Conservation (phyloP, 2,329 filamentous ascomycete species). For the Sphaerulina populicola region DNA sequence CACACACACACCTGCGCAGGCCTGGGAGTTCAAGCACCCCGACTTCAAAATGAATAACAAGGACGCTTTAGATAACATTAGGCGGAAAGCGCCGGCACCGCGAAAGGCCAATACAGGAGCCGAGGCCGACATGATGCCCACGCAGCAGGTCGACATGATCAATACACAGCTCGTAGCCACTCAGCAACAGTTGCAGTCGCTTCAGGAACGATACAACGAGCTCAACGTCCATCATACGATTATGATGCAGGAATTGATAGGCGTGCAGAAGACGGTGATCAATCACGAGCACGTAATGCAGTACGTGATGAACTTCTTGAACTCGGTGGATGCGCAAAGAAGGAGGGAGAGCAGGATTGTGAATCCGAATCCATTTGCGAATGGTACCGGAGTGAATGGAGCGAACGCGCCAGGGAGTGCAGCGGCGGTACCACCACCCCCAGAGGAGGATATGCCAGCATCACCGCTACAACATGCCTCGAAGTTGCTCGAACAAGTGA, state of each 20-base stretch:
- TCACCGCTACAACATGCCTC: slow-evolving; percentile 61
- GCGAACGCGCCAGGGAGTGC: slow-evolving; percentile 11
- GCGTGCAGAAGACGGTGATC: slow-evolving; percentile 61
- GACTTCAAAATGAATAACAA: slow-evolving; percentile 95
- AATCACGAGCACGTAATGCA: slow-evolving; percentile 65
- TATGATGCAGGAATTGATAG: slow-evolving; percentile 55
- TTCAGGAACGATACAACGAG: slow-evolving; percentile 78
- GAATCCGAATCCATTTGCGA: slow-evolving; percentile 32
- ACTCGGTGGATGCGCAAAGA: slow-evolving; percentile 56
- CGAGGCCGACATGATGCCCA: slow-evolving; percentile 63
- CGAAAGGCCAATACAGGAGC: slow-evolving; percentile 59
- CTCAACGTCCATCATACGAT: slow-evolving; percentile 59
- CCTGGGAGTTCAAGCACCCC: slow-evolving; percentile 95
- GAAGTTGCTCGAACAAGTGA: slow-evolving; percentile 57
- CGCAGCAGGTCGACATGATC: slow-evolving; percentile 80
- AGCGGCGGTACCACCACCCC: slow-evolving; percentile 10
- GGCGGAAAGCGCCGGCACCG: slow-evolving; percentile 85
- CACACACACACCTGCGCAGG: slow-evolving; percentile 44
- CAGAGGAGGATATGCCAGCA: slow-evolving; percentile 54
- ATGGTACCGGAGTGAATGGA: slow-evolving; percentile 13
- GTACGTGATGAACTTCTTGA: slow-evolving; percentile 60
- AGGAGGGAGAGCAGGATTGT: slow-evolving; percentile 52
- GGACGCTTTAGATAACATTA: slow-evolving; percentile 91
- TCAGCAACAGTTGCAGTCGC: slow-evolving; percentile 80
- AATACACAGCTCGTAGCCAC: slow-evolving; percentile 83